Evolutionary conservation across 768 basidiomycete genomes (phyloP).

Genomic region (Amanita subjunquillea): DNA sequence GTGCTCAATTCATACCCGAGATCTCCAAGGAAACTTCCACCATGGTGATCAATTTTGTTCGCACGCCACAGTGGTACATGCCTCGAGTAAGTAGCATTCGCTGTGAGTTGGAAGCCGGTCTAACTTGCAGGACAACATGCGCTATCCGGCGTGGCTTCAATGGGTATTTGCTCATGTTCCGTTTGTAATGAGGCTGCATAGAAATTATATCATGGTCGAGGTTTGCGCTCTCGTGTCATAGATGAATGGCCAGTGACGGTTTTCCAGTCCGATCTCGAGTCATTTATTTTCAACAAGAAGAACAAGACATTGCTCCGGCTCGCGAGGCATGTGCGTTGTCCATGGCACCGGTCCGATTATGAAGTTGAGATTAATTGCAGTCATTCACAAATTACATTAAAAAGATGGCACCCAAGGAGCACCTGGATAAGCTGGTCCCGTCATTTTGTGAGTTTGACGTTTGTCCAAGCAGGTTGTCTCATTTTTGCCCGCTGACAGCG

Average conservation of each 20-base stretch:
- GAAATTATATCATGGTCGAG: constrained; percentile 34
- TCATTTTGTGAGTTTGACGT: constrained; percentile 30
- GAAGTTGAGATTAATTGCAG: constrained; percentile 15
- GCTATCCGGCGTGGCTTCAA: constrained; percentile 33
- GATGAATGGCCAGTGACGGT: not conserved
- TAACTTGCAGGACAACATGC: constrained; percentile 22
- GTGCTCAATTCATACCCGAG: constrained; percentile 50
- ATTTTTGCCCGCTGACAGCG: constrained; percentile 19
- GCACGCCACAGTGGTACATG: constrained; percentile 50
- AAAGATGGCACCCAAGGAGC: constrained; percentile 35
- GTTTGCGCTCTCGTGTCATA: constrained; percentile 18
- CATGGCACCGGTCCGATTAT: not conserved
- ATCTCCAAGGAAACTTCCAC: constrained; percentile 40
- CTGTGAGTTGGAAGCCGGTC: not conserved
- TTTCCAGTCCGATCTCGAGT: constrained; percentile 26
- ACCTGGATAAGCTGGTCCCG: constrained; percentile 37
- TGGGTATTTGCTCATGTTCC: constrained; percentile 49
- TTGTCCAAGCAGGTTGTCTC: not conserved
- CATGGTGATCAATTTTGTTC: constrained; percentile 45
- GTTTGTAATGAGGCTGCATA: constrained; percentile 34
- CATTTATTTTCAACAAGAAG: constrained; percentile 29
- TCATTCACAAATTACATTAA: constrained; percentile 34
- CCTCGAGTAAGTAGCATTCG: constrained; percentile 30
- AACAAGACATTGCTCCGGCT: constrained; percentile 19
- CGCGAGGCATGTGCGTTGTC: constrained; percentile 16